Conservation (phyloP, 1,284 basidiomycete genomes). For the Ceratobasidium sp. region DNA sequence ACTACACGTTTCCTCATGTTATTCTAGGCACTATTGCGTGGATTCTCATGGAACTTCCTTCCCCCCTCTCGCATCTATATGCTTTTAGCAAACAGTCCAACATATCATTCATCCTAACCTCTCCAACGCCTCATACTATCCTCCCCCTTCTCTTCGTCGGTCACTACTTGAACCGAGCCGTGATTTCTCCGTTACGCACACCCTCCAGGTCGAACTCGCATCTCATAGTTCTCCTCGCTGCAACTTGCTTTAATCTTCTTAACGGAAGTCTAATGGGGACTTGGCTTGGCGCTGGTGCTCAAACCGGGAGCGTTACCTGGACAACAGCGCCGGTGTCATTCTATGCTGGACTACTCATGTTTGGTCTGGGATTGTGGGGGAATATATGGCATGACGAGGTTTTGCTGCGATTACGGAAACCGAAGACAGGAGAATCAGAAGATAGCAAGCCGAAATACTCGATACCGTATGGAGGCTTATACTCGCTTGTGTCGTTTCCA, state of each 20-base stretch:
- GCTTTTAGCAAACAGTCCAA: constrained; percentile 58
- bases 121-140: constrained; percentile 65
- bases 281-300: constrained; percentile 66
- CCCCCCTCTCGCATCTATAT: constrained; percentile 74
- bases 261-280: constrained; percentile 81
- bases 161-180: constrained; percentile 88
- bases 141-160: constrained; percentile 74
- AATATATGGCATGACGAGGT: constrained; percentile 93
- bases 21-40: constrained; percentile 68
- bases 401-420: constrained; percentile 77
- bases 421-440: constrained; percentile 49
- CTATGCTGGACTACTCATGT: constrained; percentile 74
- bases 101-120: constrained; percentile 54
- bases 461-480: constrained; percentile 87
- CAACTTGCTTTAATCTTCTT: constrained; percentile 75
- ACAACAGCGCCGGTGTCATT: constrained; percentile 61
- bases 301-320: constrained; percentile 47
- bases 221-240: constrained; percentile 72
- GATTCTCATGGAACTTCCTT: constrained; percentile 89
- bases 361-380: constrained; percentile 78
- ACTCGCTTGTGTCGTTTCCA: constrained; percentile 81
- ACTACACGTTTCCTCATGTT: constrained; percentile 52
- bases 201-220: constrained; percentile 86
- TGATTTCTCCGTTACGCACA: constrained; percentile 86
- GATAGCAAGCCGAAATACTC: constrained; percentile 72